Evolutionary conservation across 345 rosid genomes (phyloP).

Genomic region (Citrus reticulata): DNA sequence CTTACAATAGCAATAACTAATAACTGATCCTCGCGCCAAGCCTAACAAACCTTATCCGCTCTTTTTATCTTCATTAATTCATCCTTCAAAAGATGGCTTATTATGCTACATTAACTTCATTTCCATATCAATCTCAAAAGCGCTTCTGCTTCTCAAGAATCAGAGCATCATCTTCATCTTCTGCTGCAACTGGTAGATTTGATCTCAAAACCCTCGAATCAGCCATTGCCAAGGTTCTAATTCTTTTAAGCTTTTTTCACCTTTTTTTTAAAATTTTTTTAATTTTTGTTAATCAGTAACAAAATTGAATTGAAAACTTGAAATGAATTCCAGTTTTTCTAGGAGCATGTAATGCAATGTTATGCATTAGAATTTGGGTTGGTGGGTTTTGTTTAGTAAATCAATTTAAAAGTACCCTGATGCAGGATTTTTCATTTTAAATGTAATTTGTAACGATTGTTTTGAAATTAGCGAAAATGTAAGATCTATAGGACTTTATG

Average conservation of each 20-base stretch:
- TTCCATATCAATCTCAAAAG: slow-evolving; percentile 2
- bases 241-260: background rate
- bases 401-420: no score
- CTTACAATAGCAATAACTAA: background rate
- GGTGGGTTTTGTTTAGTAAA: background rate
- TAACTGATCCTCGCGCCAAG: slow-evolving; percentile 2
- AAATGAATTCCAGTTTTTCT: background rate
- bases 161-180: slow-evolving; percentile 38
- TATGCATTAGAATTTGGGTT: background rate
- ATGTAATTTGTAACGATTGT: background rate
- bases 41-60: background rate
- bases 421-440: background rate
- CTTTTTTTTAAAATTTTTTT: background rate
- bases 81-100: slow-evolving; percentile 1
- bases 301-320: background rate
- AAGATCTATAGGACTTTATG: background rate
- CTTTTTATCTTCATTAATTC: background rate
- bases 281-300: background rate
- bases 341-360: background rate
- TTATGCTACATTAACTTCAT: background rate
- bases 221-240: slow-evolving; percentile 58
- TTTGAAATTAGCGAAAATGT: background rate
- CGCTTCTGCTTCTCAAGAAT: slow-evolving; percentile 13
- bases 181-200: slow-evolving; percentile 37
- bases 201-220: slow-evolving; percentile 66